Conservation (phyloP, 2,329 filamentous ascomycete species). For the Scedosporium minutisporum region DNA sequence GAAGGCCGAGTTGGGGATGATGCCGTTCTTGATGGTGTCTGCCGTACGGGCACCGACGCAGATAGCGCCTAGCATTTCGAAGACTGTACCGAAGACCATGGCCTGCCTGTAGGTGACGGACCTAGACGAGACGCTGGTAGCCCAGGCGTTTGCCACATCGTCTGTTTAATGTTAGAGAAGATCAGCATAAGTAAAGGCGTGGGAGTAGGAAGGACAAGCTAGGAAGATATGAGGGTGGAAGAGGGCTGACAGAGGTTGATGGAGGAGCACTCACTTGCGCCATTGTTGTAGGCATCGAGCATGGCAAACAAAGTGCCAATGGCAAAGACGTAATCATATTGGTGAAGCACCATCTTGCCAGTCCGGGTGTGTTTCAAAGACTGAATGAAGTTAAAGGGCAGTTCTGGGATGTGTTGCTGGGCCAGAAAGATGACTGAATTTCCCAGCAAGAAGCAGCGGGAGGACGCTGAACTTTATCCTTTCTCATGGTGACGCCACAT, state of each 20-base stretch:
- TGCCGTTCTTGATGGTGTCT: slow-evolving; percentile 71
- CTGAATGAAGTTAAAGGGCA: background rate
- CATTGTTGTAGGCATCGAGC: slow-evolving; percentile 71
- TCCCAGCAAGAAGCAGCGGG: background rate
- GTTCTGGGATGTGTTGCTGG: background rate
- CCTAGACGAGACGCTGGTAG: slow-evolving; percentile 70
- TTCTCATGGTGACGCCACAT: background rate
- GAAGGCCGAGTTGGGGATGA: slow-evolving; percentile 54
- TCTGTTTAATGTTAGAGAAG: slow-evolving; percentile 32
- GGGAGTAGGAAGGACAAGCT: background rate
- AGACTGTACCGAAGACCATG: slow-evolving; percentile 55
- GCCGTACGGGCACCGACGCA: slow-evolving; percentile 60
- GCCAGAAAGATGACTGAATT: background rate
- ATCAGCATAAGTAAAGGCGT: background rate
- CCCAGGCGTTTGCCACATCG: slow-evolving; percentile 79
- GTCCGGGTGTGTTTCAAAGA: background rate
- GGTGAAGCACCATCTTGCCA: slow-evolving; percentile 39
- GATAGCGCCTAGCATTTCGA: slow-evolving; percentile 59
- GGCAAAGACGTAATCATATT: slow-evolving; percentile 64
- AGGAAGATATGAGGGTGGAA: background rate
- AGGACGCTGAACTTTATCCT: background rate
- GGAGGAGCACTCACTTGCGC: slow-evolving; percentile 51
- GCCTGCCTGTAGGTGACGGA: slow-evolving; percentile 63
- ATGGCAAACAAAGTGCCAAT: slow-evolving; percentile 69
- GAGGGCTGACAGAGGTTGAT: background rate